Evolutionary conservation across 345 rosid species (phyloP), one percentile per base, ranked within the genome.

Genomic region (Boechera divaricarpa): DNA sequence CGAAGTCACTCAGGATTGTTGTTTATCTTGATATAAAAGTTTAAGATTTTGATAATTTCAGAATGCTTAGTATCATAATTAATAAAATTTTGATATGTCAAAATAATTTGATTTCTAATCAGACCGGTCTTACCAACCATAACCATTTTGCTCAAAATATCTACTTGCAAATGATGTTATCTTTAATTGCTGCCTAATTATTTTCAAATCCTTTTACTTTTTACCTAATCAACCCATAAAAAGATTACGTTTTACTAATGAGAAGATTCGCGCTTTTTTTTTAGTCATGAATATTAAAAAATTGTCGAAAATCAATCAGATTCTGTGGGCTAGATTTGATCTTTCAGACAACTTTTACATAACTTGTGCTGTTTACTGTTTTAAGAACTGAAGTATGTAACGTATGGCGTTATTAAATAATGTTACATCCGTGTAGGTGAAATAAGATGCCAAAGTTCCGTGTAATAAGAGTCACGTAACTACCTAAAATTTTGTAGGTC

Each of bases 381-480:
- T 59, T 7, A 59, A 32, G 24, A 31, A 21, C 29, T 11, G 3
- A 47, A 55, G 15, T 35, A 29, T 65, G 39, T 18, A 57, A 64
- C 45, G 58, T 48, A 18, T 33, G 49, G 4, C 51, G 59, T 38
- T 57, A 28, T 36, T 4, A 44, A 13, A 32, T 55, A 52, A 49
- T 48, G 59, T 67, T 47, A 47, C 44, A 75, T 36, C 59, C 79
- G 52, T 75, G 73, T 38, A 57, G 51, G 51, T 72, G 31, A 60
- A 15, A 59, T 24, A 60, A 48, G 52, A 67, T 4, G 58, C 72
- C 13, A 33, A 66, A 47, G 18, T 4, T 48, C 15, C 60, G 32
- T 67, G 73, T 58, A 44, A 65, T 4, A 53, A 41, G 38, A 64
- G 71, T 74, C 47, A 64, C 70, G 71, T 64, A 75, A 58, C 67